phyloP scores from a whole-genome alignment of 2,329 filamentous ascomycete species.

The Fusarium tricinctum region DNA sequence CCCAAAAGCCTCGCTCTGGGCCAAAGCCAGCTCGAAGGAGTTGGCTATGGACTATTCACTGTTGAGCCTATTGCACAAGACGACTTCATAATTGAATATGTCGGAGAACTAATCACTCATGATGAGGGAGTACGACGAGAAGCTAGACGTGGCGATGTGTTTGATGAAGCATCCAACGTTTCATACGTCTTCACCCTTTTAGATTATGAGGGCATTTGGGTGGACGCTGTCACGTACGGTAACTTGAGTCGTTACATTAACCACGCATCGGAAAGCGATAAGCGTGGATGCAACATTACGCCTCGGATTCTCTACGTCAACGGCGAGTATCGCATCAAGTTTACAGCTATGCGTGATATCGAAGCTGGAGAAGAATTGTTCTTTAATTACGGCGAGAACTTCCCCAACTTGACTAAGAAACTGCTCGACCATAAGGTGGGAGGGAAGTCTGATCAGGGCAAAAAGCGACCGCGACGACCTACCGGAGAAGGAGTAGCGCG shows the following conservation, averaged over 20 bases:
- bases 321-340: conserved; percentile 81
- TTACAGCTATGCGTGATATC: conserved; percentile 77
- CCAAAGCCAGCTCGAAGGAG: conserved; percentile 74
- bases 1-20: conserved; percentile 77
- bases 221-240: conserved; percentile 82
- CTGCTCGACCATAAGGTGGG: conserved; percentile 57
- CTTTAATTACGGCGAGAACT: conserved; percentile 83
- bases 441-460: conserved; percentile 48
- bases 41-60: conserved; percentile 82
- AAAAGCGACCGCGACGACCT: conserved; percentile 49
- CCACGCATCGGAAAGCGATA: conserved; percentile 70
- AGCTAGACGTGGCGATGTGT: conserved; percentile 70
- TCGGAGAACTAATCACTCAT: conserved; percentile 80
- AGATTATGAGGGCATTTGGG: conserved; percentile 73
- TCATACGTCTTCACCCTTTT: conserved; percentile 75
- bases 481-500: conserved; percentile 43
- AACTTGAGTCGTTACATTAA: conserved; percentile 90
- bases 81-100: conserved; percentile 86
- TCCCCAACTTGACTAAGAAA: conserved; percentile 69
- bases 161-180: conserved; percentile 71
- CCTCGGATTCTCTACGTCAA: conserved; percentile 80
- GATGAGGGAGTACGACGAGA: conserved; percentile 78
- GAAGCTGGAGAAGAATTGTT: conserved; percentile 81
- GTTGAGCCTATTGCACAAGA: conserved; percentile 75
- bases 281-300: conserved; percentile 70